Base-by-base conservation (phyloP, 768 basidiomycete genomes). In the Dacryopinax spathularia region DNA sequence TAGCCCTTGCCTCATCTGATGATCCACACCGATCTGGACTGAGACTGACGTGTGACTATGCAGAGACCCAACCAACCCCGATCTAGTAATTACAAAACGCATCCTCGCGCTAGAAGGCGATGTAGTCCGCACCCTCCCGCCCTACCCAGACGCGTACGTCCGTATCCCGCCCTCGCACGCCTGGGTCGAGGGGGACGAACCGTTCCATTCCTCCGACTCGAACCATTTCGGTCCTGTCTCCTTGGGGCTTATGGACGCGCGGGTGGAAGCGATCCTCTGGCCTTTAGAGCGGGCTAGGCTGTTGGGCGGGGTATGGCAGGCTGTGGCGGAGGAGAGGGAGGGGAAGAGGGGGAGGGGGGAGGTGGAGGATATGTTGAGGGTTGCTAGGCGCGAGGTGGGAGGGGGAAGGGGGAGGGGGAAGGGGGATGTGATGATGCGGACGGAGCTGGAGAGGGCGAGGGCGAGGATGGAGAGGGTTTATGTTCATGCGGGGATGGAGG, bases 131-230 rank as follows among this genome's bases (percentile, higher is more conserved):
- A 60, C 35, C 2, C 18, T 60, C 2, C 59, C 62, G 18, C 44
- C 64, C 33, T 60, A 48, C 34, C 44, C 61, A 22, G 34, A 63
- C 29, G 68, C 70, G 13, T 71, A 72, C 1, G 67, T 74, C 25
- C 56, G 70, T 13, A 71, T 75, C 61, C 74, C 74, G 6, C 69
- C 69, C 9, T 73, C 73, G 43, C 73, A 74, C 65, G 72, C 72
- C 61, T 75, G 74, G 74, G 74, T 75, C 10, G 74, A 75, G 67
- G 74, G 74, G 1, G 74, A 75, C 64, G 73, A 72, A 36, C 68
- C 68, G 31, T 72, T 69, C 61, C 70, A 71, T 27, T 71, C 73
- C 0, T 60, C 68, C 12, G 74, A 75, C 64, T 72, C 70, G 20
- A 75, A 75, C 61, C 71, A 71, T 2, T 75, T 74, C 60, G 74